Conservation (phyloP, 2,329 filamentous ascomycete species). For the Aureobasidium namibiae region DNA sequence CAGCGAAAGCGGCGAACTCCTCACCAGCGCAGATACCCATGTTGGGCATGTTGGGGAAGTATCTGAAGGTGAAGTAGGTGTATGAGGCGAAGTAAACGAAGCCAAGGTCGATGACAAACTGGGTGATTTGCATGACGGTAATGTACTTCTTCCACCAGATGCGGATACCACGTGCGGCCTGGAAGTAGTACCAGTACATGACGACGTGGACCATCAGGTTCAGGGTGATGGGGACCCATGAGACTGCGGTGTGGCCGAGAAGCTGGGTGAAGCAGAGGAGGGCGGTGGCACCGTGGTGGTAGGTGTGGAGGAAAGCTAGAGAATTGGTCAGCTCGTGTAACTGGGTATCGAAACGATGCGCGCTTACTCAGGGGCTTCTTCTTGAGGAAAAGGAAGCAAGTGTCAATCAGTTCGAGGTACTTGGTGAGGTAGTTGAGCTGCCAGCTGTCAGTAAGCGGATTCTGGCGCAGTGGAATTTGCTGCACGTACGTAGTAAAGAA, state of each 20-base stretch:
- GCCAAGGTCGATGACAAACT: conserved; percentile 94
- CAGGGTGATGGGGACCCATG: conserved; percentile 87
- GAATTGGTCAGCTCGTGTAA: not conserved
- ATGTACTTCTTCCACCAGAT: conserved; percentile 99
- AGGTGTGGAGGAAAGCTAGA: conserved; percentile 87
- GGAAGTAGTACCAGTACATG: conserved; percentile 99
- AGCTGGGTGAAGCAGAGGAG: conserved; percentile 97
- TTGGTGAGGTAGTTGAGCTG: conserved; percentile 98
- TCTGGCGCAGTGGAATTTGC: conserved; percentile 20
- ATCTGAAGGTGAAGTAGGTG: conserved; percentile 91
- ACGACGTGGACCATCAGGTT: conserved; percentile 93
- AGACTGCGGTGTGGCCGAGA: conserved; percentile 83
- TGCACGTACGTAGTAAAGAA: conserved; percentile 87
- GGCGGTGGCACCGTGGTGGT: conserved; percentile 94
- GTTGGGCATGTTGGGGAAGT: conserved; percentile 80
- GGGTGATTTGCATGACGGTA: conserved; percentile 90
- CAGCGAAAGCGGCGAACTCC: conserved; percentile 90
- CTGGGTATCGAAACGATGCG: not conserved
- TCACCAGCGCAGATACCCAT: conserved; percentile 83
- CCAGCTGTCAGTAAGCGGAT: not conserved
- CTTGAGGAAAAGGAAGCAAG: conserved; percentile 95
- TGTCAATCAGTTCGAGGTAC: conserved; percentile 92
- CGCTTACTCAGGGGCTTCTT: conserved; percentile 87
- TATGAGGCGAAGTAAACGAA: conserved; percentile 99
- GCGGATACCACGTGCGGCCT: conserved; percentile 86